Conservation (phyloP, 345 rosid genomes). For the Populus simonii region DNA sequence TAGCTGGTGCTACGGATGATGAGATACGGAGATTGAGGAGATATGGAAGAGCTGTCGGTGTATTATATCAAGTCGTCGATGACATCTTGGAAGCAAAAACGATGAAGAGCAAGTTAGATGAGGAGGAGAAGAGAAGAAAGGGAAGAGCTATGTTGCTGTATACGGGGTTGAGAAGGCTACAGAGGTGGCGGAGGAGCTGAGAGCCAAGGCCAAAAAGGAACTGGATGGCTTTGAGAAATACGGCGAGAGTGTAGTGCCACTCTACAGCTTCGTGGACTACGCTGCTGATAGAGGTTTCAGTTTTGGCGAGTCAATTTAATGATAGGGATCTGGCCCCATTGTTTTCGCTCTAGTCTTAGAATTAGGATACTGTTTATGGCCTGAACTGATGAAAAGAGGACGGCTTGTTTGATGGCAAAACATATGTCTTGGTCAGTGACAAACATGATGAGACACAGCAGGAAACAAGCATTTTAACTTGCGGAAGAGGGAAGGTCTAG, state of each 20-base stretch:
- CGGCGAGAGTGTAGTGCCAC: conserved; percentile 56
- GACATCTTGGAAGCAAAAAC: conserved; percentile 49
- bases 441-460: neutral
- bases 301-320: conserved; percentile 12
- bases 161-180: conserved; percentile 63
- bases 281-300: conserved; percentile 62
- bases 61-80: conserved; percentile 74
- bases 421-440: neutral
- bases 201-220: conserved; percentile 56
- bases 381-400: neutral
- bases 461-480: neutral
- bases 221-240: conserved; percentile 61
- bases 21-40: conserved; percentile 66
- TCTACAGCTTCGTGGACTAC: conserved; percentile 81
- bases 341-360: neutral
- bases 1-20: conserved; percentile 78
- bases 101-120: conserved; percentile 12
- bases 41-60: conserved; percentile 89
- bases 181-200: conserved; percentile 69
- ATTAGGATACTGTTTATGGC: neutral
- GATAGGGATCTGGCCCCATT: neutral
- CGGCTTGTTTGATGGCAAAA: neutral
- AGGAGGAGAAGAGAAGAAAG: conserved; percentile 28
- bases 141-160: conserved; percentile 51
- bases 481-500: too few species aligned